Evolutionary conservation across 371 early-diverging fungal genomes (phyloP), one percentile per base, ranked within the genome.

Genomic region (Apophysomyces sp.): DNA sequence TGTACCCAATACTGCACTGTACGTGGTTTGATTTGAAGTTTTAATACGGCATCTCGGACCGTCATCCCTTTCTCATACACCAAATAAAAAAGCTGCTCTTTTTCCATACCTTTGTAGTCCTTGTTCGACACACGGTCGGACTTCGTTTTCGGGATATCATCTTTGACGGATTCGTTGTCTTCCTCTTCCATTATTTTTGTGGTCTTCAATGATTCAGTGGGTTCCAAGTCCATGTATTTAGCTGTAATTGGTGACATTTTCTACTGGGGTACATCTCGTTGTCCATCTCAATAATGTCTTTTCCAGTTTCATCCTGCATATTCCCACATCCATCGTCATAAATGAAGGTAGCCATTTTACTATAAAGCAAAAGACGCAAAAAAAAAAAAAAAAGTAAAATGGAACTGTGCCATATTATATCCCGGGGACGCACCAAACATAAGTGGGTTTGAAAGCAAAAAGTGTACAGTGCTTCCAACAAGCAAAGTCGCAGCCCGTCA

Each of bases 201-300:
- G 49, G 18, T 30, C 51, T 52, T 59, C 52, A 41, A 13, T 26
- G 58, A 27, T 21, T 30, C 30, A 58, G 63, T 56, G 18, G 63
- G 56, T 26, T 63, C 57, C 34, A 40, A 11, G 54, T 52, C 29
- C 31, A 37, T 8, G 44, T 58, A 58, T 44, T 64, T 24, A 16
- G n/a, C 27, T 55, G 59, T 59, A 58, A 64, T 64, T 34, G 34
- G 59, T 59, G 55, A 64, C 27, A 21, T 2, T 28, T 16, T 55
- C 53, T 18, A 40, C 21, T 41, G 61, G n/a, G 56, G 26, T 30
- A 55, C 21, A 55, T 36, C n/a, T 36, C 44, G 16, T 21, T 24
- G n/a, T 41, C 61, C 41, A 27, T 61, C 27, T 44, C 55, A 55
- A 31, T 30, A 41, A 54, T 26, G 26, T 61, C 54, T 55, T 61